A percentile compares a stretch with the other conserved stretches of the same genome.
These are phyloP conservation scores for Fusarium euwallaceae DNA, from an alignment of 2,329 filamentous ascomycete species.

Conservation along the genomic window DNA sequence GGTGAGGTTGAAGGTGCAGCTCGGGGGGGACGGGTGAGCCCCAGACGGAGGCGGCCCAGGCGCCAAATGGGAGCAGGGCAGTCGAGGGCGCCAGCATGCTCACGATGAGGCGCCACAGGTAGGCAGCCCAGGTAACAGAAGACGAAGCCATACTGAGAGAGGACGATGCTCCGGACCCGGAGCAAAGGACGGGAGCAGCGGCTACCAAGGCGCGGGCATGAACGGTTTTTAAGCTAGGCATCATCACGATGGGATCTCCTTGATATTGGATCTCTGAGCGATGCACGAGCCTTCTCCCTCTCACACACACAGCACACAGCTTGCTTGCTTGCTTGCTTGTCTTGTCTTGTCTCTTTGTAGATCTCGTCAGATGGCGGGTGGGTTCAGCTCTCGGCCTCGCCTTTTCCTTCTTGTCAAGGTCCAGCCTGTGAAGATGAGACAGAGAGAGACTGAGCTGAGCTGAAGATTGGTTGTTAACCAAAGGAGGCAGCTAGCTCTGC, in stretches of 20 bases:
- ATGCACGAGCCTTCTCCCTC: constrained; percentile 5
- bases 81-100: constrained; percentile 43
- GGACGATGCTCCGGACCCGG: constrained; percentile 32
- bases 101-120: constrained; percentile 41
- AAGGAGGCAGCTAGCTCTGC: constrained; percentile 14
- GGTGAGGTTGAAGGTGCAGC: constrained; percentile 34
- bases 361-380: constrained; percentile 9
- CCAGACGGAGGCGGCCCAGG: constrained; percentile 45
- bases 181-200: constrained; percentile 26
- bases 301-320: not conserved
- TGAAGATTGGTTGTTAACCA: constrained; percentile 1
- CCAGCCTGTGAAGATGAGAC: constrained; percentile 31
- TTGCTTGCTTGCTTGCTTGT: not conserved
- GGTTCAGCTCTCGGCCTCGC: constrained; percentile 5
- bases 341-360: constrained; percentile 7
- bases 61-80: constrained; percentile 39
- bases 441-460: constrained; percentile 9
- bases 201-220: constrained; percentile 31
- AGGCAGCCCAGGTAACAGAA: constrained; percentile 38
- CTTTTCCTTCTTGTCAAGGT: constrained; percentile 30
- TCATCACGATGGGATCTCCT: constrained; percentile 33
- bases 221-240: constrained; percentile 43
- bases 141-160: constrained; percentile 36
- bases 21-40: constrained; percentile 43
- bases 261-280: constrained; percentile 3